These are phyloP conservation scores for Jasminum sambac DNA, from an alignment of 257 asterid species.

Conservation along the genomic window DNA sequence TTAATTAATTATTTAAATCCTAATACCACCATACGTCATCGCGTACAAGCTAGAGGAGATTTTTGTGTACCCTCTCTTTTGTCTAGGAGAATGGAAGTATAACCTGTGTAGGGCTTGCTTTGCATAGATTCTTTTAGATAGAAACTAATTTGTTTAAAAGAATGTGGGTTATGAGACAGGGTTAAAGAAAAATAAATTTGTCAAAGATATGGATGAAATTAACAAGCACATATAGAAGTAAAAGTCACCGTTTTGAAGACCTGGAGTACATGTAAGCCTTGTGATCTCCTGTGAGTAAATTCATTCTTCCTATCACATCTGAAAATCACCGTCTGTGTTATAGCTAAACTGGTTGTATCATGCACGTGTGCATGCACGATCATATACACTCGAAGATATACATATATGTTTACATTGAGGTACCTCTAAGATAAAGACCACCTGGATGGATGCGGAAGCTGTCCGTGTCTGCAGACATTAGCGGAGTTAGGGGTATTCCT, in stretches of 20 bases:
- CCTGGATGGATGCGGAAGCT: conserved; percentile 41
- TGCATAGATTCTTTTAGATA: no score
- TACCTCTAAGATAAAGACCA: conserved; percentile 46
- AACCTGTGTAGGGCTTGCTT: no score
- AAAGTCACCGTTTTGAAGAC: conserved; percentile 41
- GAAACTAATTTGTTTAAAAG: no score
- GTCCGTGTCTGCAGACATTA: conserved; percentile 45
- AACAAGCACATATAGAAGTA: no score
- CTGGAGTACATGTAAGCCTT: conserved; percentile 43
- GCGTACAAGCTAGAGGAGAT: background rate
- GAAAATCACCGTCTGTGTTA: background rate
- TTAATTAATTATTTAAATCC: background rate
- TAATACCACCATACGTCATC: background rate
- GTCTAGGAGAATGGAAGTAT: no score
- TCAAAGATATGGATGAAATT: background rate
- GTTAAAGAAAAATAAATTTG: no score
- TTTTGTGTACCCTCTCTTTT: no score
- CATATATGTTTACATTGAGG: background rate
- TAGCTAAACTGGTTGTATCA: background rate
- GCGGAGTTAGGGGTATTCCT: no score
- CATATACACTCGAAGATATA: no score
- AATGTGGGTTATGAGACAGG: no score
- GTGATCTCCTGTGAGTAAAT: conserved; percentile 39
- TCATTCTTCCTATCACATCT: conserved; percentile 44
- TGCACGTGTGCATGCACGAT: no score